phyloP scores from a whole-genome alignment of 148 eudicot genomes.

The Rhododendron molle region DNA sequence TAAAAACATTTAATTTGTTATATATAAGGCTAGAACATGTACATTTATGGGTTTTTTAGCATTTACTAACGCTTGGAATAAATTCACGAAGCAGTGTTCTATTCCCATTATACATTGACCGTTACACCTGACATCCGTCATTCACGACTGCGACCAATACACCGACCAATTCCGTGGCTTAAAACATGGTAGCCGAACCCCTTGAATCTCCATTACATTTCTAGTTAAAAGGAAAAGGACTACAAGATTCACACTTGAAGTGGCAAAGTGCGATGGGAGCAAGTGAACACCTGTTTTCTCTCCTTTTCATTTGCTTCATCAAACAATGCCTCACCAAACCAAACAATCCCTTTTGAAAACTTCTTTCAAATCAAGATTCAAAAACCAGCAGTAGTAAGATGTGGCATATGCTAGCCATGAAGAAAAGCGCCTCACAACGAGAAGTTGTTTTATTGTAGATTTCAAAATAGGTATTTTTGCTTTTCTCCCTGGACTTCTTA shows the following conservation, averaged over 20 bases:
- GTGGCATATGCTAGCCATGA: too few species aligned
- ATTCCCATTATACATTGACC: not conserved
- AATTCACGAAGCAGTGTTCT: not conserved
- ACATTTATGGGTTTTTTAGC: not conserved
- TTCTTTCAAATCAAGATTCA: too few species aligned
- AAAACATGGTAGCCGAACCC: too few species aligned
- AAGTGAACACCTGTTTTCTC: not conserved
- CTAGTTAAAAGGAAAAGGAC: too few species aligned
- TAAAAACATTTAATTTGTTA: not conserved
- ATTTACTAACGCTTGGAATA: not conserved
- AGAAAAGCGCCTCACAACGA: not conserved
- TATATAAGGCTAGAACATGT: not conserved
- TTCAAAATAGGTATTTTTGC: not conserved
- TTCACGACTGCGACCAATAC: not conserved
- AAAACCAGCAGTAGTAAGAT: too few species aligned
- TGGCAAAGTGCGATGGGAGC: not conserved
- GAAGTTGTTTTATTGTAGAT: not conserved
- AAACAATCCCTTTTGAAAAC: not conserved
- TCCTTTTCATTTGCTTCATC: not conserved
- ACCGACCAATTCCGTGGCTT: not conserved
- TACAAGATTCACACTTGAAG: too few species aligned
- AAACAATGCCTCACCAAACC: not conserved
- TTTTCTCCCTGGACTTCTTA: not conserved
- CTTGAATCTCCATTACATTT: too few species aligned
- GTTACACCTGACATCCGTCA: not conserved